Conservation (phyloP, 2,329 filamentous ascomycete genomes). For the Hymenoscyphus albidus region DNA sequence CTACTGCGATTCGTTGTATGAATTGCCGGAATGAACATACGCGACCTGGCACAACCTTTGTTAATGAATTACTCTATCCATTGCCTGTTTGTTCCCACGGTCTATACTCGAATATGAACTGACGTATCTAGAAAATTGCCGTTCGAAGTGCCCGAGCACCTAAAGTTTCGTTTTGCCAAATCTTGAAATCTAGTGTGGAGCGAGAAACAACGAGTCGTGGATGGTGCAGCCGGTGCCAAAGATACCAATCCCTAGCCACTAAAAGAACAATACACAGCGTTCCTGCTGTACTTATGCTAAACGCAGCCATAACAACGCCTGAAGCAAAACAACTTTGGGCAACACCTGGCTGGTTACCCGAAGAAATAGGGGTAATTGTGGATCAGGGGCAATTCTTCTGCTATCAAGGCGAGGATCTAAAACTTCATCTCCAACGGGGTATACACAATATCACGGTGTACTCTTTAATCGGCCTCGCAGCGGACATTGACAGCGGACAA, state of each 20-base stretch:
- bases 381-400: slow-evolving; percentile 91
- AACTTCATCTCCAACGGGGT: slow-evolving; percentile 69
- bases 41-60: slow-evolving; percentile 71
- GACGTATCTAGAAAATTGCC: slow-evolving; percentile 42
- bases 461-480: slow-evolving; percentile 83
- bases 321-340: slow-evolving; percentile 82
- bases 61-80: slow-evolving; percentile 84
- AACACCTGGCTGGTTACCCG: slow-evolving; percentile 83
- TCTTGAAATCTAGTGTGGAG: slow-evolving; percentile 90
- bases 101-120: slow-evolving; percentile 13
- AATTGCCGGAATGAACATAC: slow-evolving; percentile 85
- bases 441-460: slow-evolving; percentile 83
- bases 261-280: slow-evolving; percentile 79
- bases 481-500: slow-evolving; percentile 82
- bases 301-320: slow-evolving; percentile 68
- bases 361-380: slow-evolving; percentile 89
- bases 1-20: slow-evolving; percentile 75
- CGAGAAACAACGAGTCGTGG: slow-evolving; percentile 83
- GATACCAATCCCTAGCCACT: slow-evolving; percentile 84
- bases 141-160: slow-evolving; percentile 48
- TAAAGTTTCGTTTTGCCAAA: slow-evolving; percentile 74
- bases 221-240: slow-evolving; percentile 87
- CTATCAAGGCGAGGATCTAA: slow-evolving; percentile 88
- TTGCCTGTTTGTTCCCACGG: slow-evolving; percentile 31
- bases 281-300: slow-evolving; percentile 83